phyloP scores from a whole-genome alignment of 805 yeast species.

The Gaillardinia entomophila region DNA sequence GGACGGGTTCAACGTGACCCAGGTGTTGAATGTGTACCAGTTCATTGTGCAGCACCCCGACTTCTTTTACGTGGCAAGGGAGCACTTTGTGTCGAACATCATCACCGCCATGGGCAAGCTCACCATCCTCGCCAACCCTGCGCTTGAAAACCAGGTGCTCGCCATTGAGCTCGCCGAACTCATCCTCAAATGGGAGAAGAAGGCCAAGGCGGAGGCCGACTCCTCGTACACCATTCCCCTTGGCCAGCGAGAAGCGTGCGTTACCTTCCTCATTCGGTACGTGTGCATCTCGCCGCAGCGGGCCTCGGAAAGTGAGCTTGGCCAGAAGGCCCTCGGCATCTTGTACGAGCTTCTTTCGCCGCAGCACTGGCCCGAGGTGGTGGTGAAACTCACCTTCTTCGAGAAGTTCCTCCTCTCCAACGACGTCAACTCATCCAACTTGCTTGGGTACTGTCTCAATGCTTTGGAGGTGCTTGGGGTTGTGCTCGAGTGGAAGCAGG shows the following conservation, averaged over 20 bases:
- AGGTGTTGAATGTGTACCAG: slow-evolving; percentile 82
- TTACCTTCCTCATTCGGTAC: slow-evolving; percentile 81
- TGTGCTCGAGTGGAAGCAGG: slow-evolving; percentile 69
- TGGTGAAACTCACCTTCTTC: slow-evolving; percentile 80
- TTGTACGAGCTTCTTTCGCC: slow-evolving; percentile 68
- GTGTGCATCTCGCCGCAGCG: slow-evolving; percentile 82
- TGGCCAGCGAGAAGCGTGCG: slow-evolving; percentile 81
- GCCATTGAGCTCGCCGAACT: slow-evolving; percentile 89
- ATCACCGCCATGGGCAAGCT: slow-evolving; percentile 90
- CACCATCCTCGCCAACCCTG: slow-evolving; percentile 70
- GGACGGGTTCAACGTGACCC: slow-evolving; percentile 80
- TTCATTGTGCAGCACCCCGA: slow-evolving; percentile 83
- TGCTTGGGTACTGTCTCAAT: slow-evolving; percentile 77
- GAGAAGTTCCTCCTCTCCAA: slow-evolving; percentile 80
- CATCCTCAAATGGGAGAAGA: slow-evolving; percentile 79
- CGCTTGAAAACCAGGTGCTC: slow-evolving; percentile 72
- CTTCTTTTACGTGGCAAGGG: slow-evolving; percentile 78
- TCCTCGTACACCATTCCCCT: slow-evolving; percentile 59
- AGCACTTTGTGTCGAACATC: slow-evolving; percentile 81
- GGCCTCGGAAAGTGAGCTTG: slow-evolving; percentile 77
- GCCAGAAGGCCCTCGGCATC: slow-evolving; percentile 75
- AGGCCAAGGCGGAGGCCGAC: slow-evolving; percentile 35
- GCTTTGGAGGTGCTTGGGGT: slow-evolving; percentile 86
- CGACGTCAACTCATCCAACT: slow-evolving; percentile 63
- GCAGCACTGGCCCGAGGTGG: slow-evolving; percentile 79